Evolutionary conservation across 2,329 filamentous ascomycete genomes (phyloP).

Genomic region (Aulographum hederae): DNA sequence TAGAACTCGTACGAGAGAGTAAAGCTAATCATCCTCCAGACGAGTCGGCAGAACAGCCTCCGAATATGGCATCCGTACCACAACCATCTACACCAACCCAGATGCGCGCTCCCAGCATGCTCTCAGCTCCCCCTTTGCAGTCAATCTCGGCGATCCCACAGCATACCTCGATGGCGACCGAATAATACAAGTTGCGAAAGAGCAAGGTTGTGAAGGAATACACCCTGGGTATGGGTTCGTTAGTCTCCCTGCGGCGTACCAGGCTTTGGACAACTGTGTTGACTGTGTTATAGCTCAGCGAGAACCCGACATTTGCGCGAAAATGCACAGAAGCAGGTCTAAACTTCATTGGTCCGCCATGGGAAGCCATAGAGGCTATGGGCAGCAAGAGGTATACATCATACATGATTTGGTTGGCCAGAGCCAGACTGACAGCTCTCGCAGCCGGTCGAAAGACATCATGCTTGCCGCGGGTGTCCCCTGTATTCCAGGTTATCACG

Average conservation of each 20-base stretch:
- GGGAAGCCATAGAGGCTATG: constrained; percentile 61
- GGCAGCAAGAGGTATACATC: constrained; percentile 89
- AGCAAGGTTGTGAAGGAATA: constrained; percentile 73
- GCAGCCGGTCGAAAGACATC: constrained; percentile 80
- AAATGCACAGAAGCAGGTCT: constrained; percentile 80
- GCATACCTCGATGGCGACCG: constrained; percentile 87
- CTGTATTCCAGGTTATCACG: constrained; percentile 93
- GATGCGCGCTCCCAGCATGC: constrained; percentile 81
- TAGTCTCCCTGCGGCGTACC: constrained; percentile 9
- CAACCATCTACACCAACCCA: constrained; percentile 86
- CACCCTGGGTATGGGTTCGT: constrained; percentile 90
- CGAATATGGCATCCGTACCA: constrained; percentile 77
- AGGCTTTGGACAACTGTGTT: background rate
- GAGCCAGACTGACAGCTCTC: constrained; percentile 13
- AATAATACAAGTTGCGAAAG: constrained; percentile 76
- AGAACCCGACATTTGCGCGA: constrained; percentile 80
- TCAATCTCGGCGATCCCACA: constrained; percentile 65
- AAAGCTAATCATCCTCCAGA: constrained; percentile 14
- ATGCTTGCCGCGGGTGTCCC: constrained; percentile 92
- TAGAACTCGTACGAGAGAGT: constrained; percentile 1
- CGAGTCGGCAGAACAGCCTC: constrained; percentile 80
- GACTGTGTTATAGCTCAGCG: constrained; percentile 48
- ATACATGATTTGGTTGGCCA: too few species aligned
- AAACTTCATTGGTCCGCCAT: constrained; percentile 84
- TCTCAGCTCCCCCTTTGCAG: constrained; percentile 61